Evolutionary conservation across 257 asterid genomes (phyloP).

Genomic region (Fraxinus excelsior): DNA sequence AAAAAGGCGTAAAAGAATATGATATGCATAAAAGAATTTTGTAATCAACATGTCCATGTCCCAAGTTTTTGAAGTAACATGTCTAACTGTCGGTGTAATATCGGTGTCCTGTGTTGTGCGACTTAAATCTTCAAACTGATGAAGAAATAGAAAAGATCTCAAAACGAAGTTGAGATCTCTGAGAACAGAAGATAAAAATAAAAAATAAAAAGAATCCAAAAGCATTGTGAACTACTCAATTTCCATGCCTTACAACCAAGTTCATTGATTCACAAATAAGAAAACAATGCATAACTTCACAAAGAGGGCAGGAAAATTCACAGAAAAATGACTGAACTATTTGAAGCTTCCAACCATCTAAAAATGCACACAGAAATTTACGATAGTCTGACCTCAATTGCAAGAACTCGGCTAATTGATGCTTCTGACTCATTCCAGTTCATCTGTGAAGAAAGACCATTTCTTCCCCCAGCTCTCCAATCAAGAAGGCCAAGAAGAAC

Average conservation of each 20-base stretch:
- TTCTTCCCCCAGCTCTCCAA: slow-evolving; percentile 98
- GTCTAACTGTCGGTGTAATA: background rate
- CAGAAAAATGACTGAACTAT: background rate
- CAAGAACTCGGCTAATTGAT: slow-evolving; percentile 90
- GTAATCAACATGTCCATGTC: background rate
- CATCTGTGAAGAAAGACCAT: slow-evolving; percentile 81
- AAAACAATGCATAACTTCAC: background rate
- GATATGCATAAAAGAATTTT: no score
- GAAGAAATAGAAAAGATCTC: background rate
- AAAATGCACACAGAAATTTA: background rate
- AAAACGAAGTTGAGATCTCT: background rate
- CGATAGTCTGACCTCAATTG: slow-evolving; percentile 70
- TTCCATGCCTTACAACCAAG: background rate
- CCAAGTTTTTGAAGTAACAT: background rate
- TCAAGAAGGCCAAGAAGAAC: slow-evolving; percentile 99
- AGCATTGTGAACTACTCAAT: background rate
- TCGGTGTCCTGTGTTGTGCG: background rate
- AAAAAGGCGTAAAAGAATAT: no score
- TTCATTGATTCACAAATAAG: background rate
- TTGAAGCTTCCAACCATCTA: background rate
- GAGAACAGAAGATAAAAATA: background rate
- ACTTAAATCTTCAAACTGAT: background rate
- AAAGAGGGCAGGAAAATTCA: background rate
- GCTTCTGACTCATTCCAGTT: slow-evolving; percentile 99
- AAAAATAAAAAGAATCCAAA: background rate